These are phyloP conservation scores for Calonectria pseudoreteaudii DNA, from an alignment of 2,329 filamentous ascomycete genomes.

Conservation along the genomic window DNA sequence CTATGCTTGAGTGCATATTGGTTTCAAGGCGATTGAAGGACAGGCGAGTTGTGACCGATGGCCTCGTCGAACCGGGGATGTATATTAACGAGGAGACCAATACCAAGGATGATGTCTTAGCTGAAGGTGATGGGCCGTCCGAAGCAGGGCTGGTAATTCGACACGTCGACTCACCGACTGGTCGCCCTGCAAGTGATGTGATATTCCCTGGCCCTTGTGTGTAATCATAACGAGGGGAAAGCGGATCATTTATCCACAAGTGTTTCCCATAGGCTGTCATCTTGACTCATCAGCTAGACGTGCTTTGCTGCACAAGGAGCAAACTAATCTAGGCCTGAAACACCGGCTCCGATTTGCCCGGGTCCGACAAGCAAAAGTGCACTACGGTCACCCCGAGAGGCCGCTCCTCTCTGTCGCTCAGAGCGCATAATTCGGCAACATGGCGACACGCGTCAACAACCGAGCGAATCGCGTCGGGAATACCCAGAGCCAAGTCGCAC, in stretches of 20 bases:
- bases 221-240: neutral
- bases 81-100: slow-evolving; percentile 27
- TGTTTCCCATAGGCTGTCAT: neutral
- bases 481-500: neutral
- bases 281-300: neutral
- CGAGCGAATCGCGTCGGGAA: slow-evolving; percentile 18
- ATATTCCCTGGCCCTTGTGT: neutral
- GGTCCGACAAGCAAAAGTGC: slow-evolving; percentile 9
- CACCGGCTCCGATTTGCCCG: slow-evolving; percentile 5
- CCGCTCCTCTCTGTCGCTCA: too few relatives aligned
- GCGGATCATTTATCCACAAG: neutral
- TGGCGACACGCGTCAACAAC: slow-evolving; percentile 8
- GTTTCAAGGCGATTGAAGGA: slow-evolving; percentile 2
- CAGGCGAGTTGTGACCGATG: neutral
- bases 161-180: neutral
- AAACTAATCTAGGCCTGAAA: neutral
- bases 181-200: neutral
- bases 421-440: slow-evolving; percentile 6
- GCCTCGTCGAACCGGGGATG: slow-evolving; percentile 13
- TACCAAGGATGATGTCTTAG: slow-evolving; percentile 11
- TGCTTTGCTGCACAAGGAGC: neutral
- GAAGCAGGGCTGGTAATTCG: neutral
- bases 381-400: neutral
- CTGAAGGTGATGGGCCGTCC: neutral
- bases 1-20: slow-evolving; percentile 25